phyloP scores from a whole-genome alignment of 768 basidiomycete species.

The Phlegmacium glaucopus region DNA sequence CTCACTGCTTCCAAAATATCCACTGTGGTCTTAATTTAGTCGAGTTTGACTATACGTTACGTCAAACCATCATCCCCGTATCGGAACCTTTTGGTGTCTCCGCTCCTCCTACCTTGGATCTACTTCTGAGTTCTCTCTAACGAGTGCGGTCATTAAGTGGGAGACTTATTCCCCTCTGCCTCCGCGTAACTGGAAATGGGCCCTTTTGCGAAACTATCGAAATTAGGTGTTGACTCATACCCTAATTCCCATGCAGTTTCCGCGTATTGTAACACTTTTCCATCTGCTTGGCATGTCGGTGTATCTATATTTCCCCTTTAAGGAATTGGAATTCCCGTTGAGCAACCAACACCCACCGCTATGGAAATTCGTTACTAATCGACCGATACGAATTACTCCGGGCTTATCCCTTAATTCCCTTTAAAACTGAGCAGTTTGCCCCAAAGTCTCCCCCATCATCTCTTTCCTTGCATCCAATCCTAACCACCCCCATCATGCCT shows the following conservation, averaged over 20 bases:
- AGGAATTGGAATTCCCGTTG: neutral
- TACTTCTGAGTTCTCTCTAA: neutral
- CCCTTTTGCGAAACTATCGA: slow-evolving; percentile 3
- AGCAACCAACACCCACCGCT: neutral
- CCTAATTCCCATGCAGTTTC: neutral
- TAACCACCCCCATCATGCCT: neutral
- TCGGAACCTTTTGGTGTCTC: neutral
- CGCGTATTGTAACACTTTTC: neutral
- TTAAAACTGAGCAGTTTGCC: neutral
- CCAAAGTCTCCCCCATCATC: neutral
- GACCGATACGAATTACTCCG: neutral
- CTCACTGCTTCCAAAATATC: too few species aligned
- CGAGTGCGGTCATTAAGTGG: neutral
- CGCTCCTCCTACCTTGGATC: neutral
- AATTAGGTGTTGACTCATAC: slow-evolving; percentile 1
- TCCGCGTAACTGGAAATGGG: slow-evolving; percentile 4
- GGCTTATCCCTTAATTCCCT: neutral
- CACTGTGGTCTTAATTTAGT: too few species aligned
- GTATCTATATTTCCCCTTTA: neutral
- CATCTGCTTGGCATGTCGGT: neutral
- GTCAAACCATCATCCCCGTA: neutral
- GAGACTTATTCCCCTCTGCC: slow-evolving; percentile 3
- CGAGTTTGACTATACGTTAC: too few species aligned
- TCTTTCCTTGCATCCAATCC: neutral
- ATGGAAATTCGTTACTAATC: neutral